These are phyloP conservation scores for Meredithiella fracta DNA, from an alignment of 2,329 filamentous ascomycete species.

Conservation along the genomic window DNA sequence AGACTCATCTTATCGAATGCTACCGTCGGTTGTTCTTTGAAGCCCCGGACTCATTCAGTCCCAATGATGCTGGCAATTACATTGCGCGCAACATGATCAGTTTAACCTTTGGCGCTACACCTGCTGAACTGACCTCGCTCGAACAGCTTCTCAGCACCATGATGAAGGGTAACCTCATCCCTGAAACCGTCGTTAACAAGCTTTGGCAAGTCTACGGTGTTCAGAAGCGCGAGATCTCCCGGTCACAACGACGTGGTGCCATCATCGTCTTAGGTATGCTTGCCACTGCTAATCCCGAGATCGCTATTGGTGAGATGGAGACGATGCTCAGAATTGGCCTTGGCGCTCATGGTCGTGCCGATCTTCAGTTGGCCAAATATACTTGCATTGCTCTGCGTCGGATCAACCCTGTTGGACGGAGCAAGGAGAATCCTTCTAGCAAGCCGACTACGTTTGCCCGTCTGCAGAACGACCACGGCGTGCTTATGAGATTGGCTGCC, in stretches of 20 bases:
- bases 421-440: slow-evolving; percentile 46
- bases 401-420: slow-evolving; percentile 69
- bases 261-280: slow-evolving; percentile 98
- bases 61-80: slow-evolving; percentile 86
- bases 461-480: slow-evolving; percentile 80
- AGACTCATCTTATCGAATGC: slow-evolving; percentile 89
- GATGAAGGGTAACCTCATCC: slow-evolving; percentile 85
- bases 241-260: slow-evolving; percentile 72
- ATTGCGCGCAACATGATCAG: slow-evolving; percentile 98
- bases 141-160: slow-evolving; percentile 92
- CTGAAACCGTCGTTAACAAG: slow-evolving; percentile 74
- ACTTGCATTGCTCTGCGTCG: slow-evolving; percentile 85
- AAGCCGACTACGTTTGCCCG: slow-evolving; percentile 54
- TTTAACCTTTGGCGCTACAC: slow-evolving; percentile 86
- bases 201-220: slow-evolving; percentile 96
- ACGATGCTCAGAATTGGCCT: slow-evolving; percentile 83
- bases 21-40: slow-evolving; percentile 95
- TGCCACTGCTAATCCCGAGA: slow-evolving; percentile 77
- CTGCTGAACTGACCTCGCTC: slow-evolving; percentile 84
- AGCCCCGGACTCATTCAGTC: slow-evolving; percentile 71
- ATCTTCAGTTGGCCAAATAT: slow-evolving; percentile 81
- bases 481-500: slow-evolving; percentile 61
- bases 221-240: slow-evolving; percentile 83
- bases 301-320: slow-evolving; percentile 89
- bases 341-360: slow-evolving; percentile 59